Evolutionary conservation across 768 basidiomycete species (phyloP).

Genomic region (Pisolithus orientalis): DNA sequence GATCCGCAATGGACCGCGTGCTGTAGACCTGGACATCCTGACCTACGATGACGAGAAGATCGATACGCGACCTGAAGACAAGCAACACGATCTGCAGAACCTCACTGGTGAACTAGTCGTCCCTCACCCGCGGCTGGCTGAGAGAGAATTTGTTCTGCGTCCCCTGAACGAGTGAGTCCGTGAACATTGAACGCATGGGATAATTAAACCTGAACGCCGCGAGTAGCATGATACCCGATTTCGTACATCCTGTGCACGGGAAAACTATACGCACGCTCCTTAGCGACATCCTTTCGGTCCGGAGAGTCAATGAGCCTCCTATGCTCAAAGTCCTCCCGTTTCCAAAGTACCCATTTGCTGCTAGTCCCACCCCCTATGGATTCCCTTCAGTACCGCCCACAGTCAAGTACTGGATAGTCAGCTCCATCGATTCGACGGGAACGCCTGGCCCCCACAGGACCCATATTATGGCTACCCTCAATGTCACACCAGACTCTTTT

Average conservation of each 20-base stretch:
- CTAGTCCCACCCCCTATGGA: constrained; percentile 6
- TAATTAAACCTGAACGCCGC: background rate
- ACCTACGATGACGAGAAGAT: constrained; percentile 60
- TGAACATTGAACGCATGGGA: background rate
- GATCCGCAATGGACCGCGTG: constrained; percentile 80
- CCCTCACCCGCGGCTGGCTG: constrained; percentile 76
- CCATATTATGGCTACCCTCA: constrained; percentile 86
- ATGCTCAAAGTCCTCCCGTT: constrained; percentile 77
- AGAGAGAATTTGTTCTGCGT: constrained; percentile 88
- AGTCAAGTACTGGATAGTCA: constrained; percentile 18
- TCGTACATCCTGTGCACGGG: constrained; percentile 54
- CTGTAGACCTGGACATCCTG: constrained; percentile 85
- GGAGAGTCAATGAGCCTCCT: constrained; percentile 30
- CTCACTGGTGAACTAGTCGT: constrained; percentile 66
- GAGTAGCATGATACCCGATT: constrained; percentile 72
- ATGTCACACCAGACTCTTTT: constrained; percentile 93
- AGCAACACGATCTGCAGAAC: constrained; percentile 60
- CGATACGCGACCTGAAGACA: constrained; percentile 44
- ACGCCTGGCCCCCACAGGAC: constrained; percentile 36
- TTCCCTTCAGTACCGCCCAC: constrained; percentile 14
- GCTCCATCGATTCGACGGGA: constrained; percentile 9
- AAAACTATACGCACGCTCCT: constrained; percentile 45
- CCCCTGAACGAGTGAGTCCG: constrained; percentile 74
- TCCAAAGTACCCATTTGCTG: constrained; percentile 43
- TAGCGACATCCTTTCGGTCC: constrained; percentile 28